Percentiles rank a stretch among this genome's conserved stretches.
Conservation (phyloP, 768 basidiomycete genomes). For the Erythrobasidium yunnanense region DNA sequence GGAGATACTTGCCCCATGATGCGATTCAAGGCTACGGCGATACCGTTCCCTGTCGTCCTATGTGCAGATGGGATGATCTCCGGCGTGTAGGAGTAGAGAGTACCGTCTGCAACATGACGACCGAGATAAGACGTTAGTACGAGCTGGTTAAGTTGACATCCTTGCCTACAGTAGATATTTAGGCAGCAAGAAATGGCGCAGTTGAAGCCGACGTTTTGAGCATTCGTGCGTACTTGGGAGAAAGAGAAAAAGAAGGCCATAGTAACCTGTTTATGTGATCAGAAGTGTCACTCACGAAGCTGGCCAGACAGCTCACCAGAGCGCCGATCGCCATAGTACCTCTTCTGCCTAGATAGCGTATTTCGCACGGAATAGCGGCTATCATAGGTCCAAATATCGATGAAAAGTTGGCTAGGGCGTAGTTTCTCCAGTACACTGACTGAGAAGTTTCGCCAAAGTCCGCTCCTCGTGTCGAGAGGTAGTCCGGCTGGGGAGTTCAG, state of each 20-base stretch:
- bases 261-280: too few relatives aligned
- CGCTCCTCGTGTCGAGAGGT: not conserved
- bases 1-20: not conserved
- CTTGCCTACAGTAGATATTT: not conserved
- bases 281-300: too few relatives aligned
- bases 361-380: not conserved
- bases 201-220: not conserved
- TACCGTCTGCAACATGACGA: not conserved
- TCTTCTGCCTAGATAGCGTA: not conserved
- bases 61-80: not conserved
- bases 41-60: not conserved
- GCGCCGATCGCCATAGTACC: not conserved
- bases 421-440: not conserved
- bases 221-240: not conserved
- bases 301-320: too few relatives aligned
- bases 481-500: not conserved
- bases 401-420: not conserved
- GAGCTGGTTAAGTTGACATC: too few relatives aligned
- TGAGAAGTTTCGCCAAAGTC: not conserved
- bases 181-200: not conserved
- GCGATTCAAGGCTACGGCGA: not conserved
- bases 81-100: not conserved
- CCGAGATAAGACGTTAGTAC: too few relatives aligned
- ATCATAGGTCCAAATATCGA: not conserved
- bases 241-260: constrained; percentile 1